Base-by-base conservation (phyloP, 2,329 filamentous ascomycete genomes). In the Penicillium sclerotiorum region DNA sequence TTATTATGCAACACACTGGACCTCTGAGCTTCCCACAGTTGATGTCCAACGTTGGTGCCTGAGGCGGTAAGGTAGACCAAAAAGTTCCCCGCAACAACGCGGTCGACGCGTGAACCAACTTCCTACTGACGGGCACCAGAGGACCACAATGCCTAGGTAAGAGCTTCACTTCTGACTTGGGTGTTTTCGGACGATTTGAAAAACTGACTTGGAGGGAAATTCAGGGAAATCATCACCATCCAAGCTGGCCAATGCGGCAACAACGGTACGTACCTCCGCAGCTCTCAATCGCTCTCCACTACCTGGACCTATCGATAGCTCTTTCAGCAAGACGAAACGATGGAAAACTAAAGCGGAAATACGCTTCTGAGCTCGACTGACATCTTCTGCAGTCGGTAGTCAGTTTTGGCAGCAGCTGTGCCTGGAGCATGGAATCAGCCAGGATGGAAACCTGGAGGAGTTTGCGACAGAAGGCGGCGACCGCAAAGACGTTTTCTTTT, bases 361-460 rank as follows among this genome's bases (percentile, higher is more conserved):
- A n/a, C 13, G 21, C 23, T 21, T 28, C 11, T 27, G 30, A 45
- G 27, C 1, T 6, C 30, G 42, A 46, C 72, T 78, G 58, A 77
- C 62, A 28, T 25, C 15, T 43, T 22, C 23, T 53, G 32, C 66
- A 96, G 91, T 97, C 72, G 94, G 94, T 52, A 93, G 90, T 67
- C 90, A 97, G 70, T 99, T 99, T 77, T 99, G 94, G 94, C 93
- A 97, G 73, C 94, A 97, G 76, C 84, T 97, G 53, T 99, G 94
- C 73, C 88, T 93, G 71, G 94, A 99, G 75, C 94, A 99, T 70
- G 94, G 95, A 55, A 99, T 99, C 77, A 96, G 88, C 66, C 90
- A 94, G 70, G 91, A 97, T 75, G 94, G 94, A 50, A 97, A 97
- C 71, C 82, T 99, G 50, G 92, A 96, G 70, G 92, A 96, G 72